A percentile compares a stretch with the other conserved stretches of the same genome.
Evolutionary conservation across 23 red algal species (phyloP).

Genomic region (Gracilaria domingensis): DNA sequence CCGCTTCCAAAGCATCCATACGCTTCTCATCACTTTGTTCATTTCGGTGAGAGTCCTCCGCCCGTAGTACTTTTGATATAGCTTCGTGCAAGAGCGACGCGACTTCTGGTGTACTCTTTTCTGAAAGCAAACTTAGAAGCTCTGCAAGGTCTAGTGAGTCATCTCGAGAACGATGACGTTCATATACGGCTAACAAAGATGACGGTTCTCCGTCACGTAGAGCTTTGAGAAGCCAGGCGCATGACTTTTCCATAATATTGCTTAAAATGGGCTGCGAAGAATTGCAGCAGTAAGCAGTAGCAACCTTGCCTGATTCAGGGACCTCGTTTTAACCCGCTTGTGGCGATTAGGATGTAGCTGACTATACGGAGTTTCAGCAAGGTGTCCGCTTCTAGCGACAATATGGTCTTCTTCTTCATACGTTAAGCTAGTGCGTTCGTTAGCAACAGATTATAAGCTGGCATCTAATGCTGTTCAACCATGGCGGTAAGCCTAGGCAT

Average conservation of each 20-base stretch:
- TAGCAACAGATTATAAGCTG: no score
- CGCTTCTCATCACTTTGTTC: background rate
- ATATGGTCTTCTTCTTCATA: no score
- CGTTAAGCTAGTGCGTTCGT: no score
- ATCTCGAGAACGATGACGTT: slow-evolving; percentile 50
- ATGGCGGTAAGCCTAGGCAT: no score
- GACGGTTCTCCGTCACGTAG: slow-evolving; percentile 20
- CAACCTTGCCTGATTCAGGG: background rate
- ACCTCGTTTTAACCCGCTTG: no score
- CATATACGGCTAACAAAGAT: slow-evolving; percentile 5
- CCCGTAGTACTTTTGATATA: background rate
- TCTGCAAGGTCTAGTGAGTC: slow-evolving; percentile 50
- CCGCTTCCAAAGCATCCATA: background rate
- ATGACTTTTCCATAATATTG: slow-evolving; percentile 30
- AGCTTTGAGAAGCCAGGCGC: slow-evolving; percentile 32
- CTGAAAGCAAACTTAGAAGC: slow-evolving; percentile 33
- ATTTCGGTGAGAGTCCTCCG: background rate
- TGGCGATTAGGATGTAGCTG: background rate
- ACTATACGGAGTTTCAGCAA: background rate
- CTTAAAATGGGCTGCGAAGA: background rate
- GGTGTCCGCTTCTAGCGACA: no score
- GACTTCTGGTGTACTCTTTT: slow-evolving; percentile 25
- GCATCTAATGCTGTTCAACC: no score
- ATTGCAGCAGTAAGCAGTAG: background rate
- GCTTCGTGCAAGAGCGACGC: slow-evolving; percentile 13